Evolutionary conservation across 2,329 filamentous ascomycete genomes (phyloP), one percentile per base, ranked within the genome.

Genomic region (Colletotrichum higginsianum): DNA sequence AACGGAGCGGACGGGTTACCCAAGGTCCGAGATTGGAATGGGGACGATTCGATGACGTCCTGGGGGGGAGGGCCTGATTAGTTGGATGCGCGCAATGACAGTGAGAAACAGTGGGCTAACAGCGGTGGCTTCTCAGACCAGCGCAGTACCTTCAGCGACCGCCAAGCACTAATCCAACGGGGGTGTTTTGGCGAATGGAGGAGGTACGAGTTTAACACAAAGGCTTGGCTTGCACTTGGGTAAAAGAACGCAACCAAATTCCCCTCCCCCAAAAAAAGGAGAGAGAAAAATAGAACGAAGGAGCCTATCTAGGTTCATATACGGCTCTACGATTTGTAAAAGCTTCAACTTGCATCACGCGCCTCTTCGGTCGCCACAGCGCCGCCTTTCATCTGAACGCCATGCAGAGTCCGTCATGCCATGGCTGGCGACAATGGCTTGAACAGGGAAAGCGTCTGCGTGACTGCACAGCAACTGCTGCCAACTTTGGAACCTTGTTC

Each of bases 11-110:
- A 55, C 68, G 68, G 68, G 44, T 47, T n/a, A 47, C 68, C n/a
- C 47, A 63, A 68, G 58, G 65, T 60, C 65, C 69, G 68, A 69
- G 53, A 72, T 60, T 68, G 69, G 60, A 68, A 72, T 60, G 64
- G 65, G 69, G 65, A 72, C 58, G 64, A 47, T 49, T 72, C 69
- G 69, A 72, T 72, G 69, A 72, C 69, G 69, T 72, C 66, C 69
- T 64, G 38, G 58, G 44, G 69, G 66, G 65, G 30, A 65, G 52
- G 26, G 23, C 57, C 60, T 44, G 53, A 67, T 71, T 67, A 71
- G 64, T 50, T 35, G 64, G 58, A 44, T 56, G 67, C 52, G 49
- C 35, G 35, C 49, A 63, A 44, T 55, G 64, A 44, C 61, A 60
- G 46, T 47, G 40, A 26, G 42, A 60, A 47, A 46, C 23, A 46